Percentiles rank a stretch among this genome's conserved stretches.
phyloP scores from a whole-genome alignment of 345 rosid genomes.

The Litchi chinensis region DNA sequence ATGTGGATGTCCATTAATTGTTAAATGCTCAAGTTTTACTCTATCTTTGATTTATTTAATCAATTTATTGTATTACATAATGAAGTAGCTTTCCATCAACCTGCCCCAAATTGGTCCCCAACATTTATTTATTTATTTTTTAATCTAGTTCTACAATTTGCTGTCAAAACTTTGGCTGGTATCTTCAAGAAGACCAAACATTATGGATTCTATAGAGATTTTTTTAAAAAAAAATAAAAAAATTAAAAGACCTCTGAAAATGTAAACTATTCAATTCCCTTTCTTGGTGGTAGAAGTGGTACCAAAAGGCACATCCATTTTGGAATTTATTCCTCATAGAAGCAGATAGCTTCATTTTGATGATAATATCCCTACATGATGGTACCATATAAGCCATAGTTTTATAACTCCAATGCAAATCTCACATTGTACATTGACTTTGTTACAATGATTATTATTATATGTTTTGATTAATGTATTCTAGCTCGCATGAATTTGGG shows the following conservation, averaged over 20 bases:
- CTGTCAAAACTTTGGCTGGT: not conserved
- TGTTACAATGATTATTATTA: not conserved
- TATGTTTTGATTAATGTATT: not conserved
- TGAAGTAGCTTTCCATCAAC: slow-evolving; percentile 1
- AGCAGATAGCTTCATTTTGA: not conserved
- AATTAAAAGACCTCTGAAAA: too few relatives aligned
- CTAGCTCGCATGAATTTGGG: not conserved
- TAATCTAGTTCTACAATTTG: not conserved
- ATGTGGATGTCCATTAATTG: too few relatives aligned
- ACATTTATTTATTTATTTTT: not conserved
- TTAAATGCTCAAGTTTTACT: too few relatives aligned
- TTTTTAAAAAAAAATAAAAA: too few relatives aligned
- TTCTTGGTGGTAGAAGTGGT: not conserved
- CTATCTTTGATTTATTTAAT: too few relatives aligned
- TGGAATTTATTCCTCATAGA: not conserved
- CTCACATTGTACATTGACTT: slow-evolving; percentile 6
- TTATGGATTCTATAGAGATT: not conserved
- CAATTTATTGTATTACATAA: too few relatives aligned
- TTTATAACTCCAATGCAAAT: not conserved
- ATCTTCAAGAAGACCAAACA: not conserved
- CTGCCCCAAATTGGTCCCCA: slow-evolving; percentile 8
- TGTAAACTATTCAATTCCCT: not conserved
- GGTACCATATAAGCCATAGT: not conserved
- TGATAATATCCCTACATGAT: not conserved
- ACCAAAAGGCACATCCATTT: not conserved